Evolutionary conservation across 2,329 filamentous ascomycete species (phyloP).

Genomic region (Dactylellina drechsleri): DNA sequence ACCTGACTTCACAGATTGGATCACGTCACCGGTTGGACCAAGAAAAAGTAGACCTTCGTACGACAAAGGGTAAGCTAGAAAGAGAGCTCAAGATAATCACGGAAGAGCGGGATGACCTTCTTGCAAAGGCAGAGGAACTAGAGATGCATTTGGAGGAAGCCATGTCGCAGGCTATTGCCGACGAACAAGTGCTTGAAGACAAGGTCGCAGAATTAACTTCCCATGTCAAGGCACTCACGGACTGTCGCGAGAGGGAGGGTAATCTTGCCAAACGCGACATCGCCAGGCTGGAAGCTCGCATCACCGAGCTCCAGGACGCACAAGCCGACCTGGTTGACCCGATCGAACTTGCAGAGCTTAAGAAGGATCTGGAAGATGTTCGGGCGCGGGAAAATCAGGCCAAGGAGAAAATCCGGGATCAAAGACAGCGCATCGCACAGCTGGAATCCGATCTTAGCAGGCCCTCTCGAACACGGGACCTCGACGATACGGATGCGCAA

Average conservation of each 20-base stretch:
- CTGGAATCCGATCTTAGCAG: conserved; percentile 73
- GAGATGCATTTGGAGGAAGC: conserved; percentile 74
- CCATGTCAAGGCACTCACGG: conserved; percentile 64
- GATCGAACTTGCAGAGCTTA: conserved; percentile 68
- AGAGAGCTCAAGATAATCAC: conserved; percentile 73
- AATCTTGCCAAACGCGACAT: conserved; percentile 72
- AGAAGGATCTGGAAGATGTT: conserved; percentile 70
- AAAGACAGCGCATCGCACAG: conserved; percentile 73
- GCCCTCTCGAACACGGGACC: conserved; percentile 59
- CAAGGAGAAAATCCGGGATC: conserved; percentile 71
- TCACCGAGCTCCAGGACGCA: conserved; percentile 68
- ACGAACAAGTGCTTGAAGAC: conserved; percentile 71
- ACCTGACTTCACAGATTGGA: conserved; percentile 65
- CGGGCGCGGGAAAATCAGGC: conserved; percentile 75
- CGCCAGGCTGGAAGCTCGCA: conserved; percentile 72
- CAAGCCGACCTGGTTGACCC: conserved; percentile 65
- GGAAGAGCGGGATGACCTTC: conserved; percentile 71
- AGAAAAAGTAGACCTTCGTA: conserved; percentile 75
- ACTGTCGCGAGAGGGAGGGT: conserved; percentile 67
- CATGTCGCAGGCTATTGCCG: conserved; percentile 72
- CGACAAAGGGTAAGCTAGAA: conserved; percentile 74
- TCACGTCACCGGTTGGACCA: conserved; percentile 72
- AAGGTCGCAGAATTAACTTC: conserved; percentile 68
- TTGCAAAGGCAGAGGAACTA: conserved; percentile 69
- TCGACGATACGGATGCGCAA: conserved; percentile 62